phyloP scores from a whole-genome alignment of 2,329 filamentous ascomycete species.

The Scedosporium boydii region DNA sequence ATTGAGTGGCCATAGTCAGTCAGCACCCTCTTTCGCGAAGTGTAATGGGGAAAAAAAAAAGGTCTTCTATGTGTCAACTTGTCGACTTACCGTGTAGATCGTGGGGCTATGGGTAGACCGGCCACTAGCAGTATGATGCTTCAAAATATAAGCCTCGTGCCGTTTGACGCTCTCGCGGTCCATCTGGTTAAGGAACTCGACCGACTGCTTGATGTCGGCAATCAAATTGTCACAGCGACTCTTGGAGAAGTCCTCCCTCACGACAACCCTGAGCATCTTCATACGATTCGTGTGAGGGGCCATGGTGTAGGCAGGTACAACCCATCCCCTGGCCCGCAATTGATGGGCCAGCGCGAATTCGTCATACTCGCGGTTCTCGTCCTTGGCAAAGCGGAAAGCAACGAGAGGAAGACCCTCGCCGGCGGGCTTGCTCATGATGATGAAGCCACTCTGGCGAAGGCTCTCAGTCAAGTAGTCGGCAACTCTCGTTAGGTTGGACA shows the following conservation, averaged over 20 bases:
- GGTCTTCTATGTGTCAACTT: slow-evolving; percentile 13
- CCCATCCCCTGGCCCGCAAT: slow-evolving; percentile 79
- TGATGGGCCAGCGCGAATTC: slow-evolving; percentile 77
- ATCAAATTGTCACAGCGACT: slow-evolving; percentile 72
- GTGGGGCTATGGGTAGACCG: slow-evolving; percentile 43
- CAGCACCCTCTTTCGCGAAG: too few relatives aligned
- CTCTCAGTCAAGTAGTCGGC: slow-evolving; percentile 75
- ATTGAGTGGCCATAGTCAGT: not conserved
- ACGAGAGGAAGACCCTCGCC: slow-evolving; percentile 81
- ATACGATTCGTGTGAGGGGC: slow-evolving; percentile 74
- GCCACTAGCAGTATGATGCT: slow-evolving; percentile 42
- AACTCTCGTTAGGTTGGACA: slow-evolving; percentile 84
- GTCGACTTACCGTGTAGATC: slow-evolving; percentile 35
- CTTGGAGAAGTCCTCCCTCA: slow-evolving; percentile 84
- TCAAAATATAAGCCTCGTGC: slow-evolving; percentile 56
- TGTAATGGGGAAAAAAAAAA: too few relatives aligned
- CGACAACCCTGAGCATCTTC: slow-evolving; percentile 87
- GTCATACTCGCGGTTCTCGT: slow-evolving; percentile 52
- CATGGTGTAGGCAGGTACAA: slow-evolving; percentile 96
- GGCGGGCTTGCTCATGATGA: slow-evolving; percentile 74
- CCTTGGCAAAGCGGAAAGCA: slow-evolving; percentile 66
- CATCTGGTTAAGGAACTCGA: slow-evolving; percentile 62
- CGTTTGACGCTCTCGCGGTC: slow-evolving; percentile 61
- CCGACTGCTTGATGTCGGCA: slow-evolving; percentile 66
- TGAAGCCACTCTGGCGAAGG: slow-evolving; percentile 67